phyloP scores from a whole-genome alignment of 306 rosid species.

The Malus sieversii region DNA sequence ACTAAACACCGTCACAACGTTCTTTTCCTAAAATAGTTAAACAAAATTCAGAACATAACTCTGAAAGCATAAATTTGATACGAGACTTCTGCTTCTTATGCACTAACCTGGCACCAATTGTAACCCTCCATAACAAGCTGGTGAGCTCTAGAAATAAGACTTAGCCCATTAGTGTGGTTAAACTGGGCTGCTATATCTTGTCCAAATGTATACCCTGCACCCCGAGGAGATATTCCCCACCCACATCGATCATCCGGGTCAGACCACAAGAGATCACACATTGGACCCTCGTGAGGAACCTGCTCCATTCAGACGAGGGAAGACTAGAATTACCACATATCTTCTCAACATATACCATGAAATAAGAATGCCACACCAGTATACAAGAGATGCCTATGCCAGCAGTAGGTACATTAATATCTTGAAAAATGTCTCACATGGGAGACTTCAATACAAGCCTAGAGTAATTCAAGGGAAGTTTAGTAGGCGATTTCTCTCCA shows the following conservation, averaged over 20 bases:
- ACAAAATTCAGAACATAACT: constrained; percentile 2
- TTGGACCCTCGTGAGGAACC: constrained; percentile 59
- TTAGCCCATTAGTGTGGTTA: constrained; percentile 47
- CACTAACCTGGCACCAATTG: constrained; percentile 52
- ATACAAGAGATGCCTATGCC: not conserved
- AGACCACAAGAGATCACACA: constrained; percentile 53
- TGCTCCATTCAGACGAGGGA: constrained; percentile 1
- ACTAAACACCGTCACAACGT: constrained; percentile 47
- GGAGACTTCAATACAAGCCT: not conserved
- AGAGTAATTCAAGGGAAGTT: not conserved
- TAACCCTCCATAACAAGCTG: constrained; percentile 61
- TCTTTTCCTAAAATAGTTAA: constrained; percentile 32
- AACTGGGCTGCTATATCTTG: constrained; percentile 48
- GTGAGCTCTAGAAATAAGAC: constrained; percentile 53
- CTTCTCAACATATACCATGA: not conserved
- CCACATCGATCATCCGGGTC: constrained; percentile 50
- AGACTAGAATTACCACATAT: not conserved
- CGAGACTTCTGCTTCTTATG: not conserved
- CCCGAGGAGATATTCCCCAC: constrained; percentile 54
- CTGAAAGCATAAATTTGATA: not conserved
- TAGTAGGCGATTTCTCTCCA: not conserved
- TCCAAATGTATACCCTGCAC: constrained; percentile 49
- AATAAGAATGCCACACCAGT: not conserved
- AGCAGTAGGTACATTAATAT: not conserved
- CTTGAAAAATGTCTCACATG: not conserved